Evolutionary conservation across 345 rosid species (phyloP), one percentile per base, ranked within the genome.

Genomic region (Tarenaya hassleriana): DNA sequence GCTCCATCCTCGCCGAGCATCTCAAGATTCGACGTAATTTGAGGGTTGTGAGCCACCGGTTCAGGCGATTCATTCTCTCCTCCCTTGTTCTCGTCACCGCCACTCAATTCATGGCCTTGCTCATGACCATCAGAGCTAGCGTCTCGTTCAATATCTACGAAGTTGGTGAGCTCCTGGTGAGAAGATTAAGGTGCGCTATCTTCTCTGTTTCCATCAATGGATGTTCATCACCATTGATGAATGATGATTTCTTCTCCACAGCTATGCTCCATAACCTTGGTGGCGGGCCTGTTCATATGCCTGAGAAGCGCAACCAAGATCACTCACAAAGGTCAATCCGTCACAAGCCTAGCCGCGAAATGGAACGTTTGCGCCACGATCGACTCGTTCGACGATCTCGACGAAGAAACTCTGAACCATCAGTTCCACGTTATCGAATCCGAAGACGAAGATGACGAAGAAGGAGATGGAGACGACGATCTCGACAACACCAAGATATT

Each of bases 281-380:
- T 92, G 9, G 66, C 88, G 0, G 92, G 73, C 7, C 29, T 92
- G 2, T 66, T 83, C 4, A 76, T 92, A 67, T 55, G 88, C 45
- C 16, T 92, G 48, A 69, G 98, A 27, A 87, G 90, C 34, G 95
- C 98, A 0, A 71, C 98, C 32, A 91, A 84, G 61, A 91, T 91
- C 66, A 91, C 98, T 9, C 96, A 91, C 80, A 91, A 87, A 55
- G 94, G 94, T 48, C 98, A 91, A 37, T 66, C 84, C 0, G 76
- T 92, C 29, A 82, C 92, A 6, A 72, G 90, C 80, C 86, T 92
- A 21, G 96, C 98, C 8, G 76, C 96, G 1, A 92, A 92, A 62
- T 92, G 98, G 98, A 92, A 92, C 54, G 66, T 85, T 7, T 84
- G 95, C 39, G 89, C 95, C 1, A 88, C 98, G 16, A 63, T 92